These are phyloP conservation scores for Pelargonium nanum DNA, from an alignment of 345 rosid species.

Conservation along the genomic window DNA sequence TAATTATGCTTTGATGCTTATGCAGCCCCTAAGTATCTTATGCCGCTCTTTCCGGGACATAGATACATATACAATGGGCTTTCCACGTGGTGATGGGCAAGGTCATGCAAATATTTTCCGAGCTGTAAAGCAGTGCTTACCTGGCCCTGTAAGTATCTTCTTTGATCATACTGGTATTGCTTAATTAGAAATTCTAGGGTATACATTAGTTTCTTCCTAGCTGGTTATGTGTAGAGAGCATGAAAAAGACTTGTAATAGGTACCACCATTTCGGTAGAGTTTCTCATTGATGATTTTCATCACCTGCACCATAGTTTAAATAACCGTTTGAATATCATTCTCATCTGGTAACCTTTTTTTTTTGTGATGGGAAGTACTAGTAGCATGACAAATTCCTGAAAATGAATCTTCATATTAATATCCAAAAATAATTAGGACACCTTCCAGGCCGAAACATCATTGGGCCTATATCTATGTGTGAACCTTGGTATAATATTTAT, in stretches of 20 bases:
- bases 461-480: too few species aligned
- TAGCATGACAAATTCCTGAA: neutral
- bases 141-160: constrained; percentile 76
- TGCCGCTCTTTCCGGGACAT: constrained; percentile 76
- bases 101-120: constrained; percentile 85
- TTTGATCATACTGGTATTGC: constrained; percentile 8
- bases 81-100: constrained; percentile 75
- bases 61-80: constrained; percentile 67
- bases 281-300: too few species aligned
- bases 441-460: neutral
- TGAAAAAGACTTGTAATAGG: neutral
- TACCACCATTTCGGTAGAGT: neutral
- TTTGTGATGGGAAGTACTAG: neutral
- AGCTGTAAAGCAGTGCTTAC: constrained; percentile 84
- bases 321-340: too few species aligned
- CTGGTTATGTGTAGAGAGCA: neutral
- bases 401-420: neutral
- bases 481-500: neutral
- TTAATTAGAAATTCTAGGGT: constrained; percentile 6
- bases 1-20: constrained; percentile 8
- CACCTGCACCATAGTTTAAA: neutral
- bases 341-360: neutral
- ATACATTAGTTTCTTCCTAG: constrained; percentile 2
- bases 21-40: constrained; percentile 92
- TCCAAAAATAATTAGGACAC: neutral